Conservation (phyloP, 2,329 filamentous ascomycete genomes). For the Stagonosporopsis vannaccii region DNA sequence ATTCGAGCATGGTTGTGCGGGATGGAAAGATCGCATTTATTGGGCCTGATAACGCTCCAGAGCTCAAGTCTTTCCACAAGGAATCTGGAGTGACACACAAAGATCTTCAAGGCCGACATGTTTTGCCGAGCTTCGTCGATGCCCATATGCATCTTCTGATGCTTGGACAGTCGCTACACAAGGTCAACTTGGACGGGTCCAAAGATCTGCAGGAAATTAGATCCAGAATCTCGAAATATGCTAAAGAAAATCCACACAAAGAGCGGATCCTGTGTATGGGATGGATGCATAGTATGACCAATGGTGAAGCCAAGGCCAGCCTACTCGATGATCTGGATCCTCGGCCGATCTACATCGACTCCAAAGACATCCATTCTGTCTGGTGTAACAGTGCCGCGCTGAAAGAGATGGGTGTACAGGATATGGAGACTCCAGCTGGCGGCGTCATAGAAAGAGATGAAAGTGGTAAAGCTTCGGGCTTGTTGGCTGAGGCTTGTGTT, state of each 20-base stretch:
- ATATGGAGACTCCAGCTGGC: constrained; percentile 59
- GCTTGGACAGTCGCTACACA: constrained; percentile 62
- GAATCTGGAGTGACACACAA: constrained; percentile 28
- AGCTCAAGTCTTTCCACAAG: constrained; percentile 35
- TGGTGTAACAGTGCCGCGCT: constrained; percentile 64
- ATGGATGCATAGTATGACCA: constrained; percentile 66
- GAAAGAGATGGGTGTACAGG: constrained; percentile 57
- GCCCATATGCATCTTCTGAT: constrained; percentile 66
- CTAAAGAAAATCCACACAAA: constrained; percentile 54
- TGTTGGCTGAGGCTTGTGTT: constrained; percentile 63
- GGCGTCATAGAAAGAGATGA: constrained; percentile 61
- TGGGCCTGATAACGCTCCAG: constrained; percentile 35
- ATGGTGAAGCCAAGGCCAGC: constrained; percentile 57
- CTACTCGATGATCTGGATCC: constrained; percentile 62
- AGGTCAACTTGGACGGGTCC: constrained; percentile 58
- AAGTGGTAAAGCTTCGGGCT: constrained; percentile 57
- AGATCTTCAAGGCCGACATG: constrained; percentile 49
- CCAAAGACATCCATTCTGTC: constrained; percentile 64
- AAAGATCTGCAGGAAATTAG: constrained; percentile 60
- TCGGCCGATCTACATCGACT: constrained; percentile 63
- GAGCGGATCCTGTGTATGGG: constrained; percentile 60
- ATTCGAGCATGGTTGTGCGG: constrained; percentile 50
- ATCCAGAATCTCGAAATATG: constrained; percentile 55
- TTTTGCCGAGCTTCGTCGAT: constrained; percentile 65
- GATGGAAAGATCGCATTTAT: constrained; percentile 53